A percentile compares a stretch with the other conserved stretches of the same genome.
Conservation (phyloP, 2,329 filamentous ascomycete species). For the Xylariaceae sp. region DNA sequence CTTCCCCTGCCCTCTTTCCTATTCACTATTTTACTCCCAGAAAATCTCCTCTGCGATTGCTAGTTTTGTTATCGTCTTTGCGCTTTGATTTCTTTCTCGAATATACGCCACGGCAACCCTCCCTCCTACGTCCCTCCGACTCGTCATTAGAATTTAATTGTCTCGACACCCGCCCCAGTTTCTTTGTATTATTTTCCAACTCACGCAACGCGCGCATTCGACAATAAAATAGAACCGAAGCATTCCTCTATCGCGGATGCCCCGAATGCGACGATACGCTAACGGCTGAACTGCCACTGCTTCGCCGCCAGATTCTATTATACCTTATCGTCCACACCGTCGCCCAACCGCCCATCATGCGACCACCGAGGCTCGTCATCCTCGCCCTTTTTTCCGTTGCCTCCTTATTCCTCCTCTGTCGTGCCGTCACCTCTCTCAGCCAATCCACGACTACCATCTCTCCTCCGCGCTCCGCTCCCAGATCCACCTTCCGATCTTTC, state of each 20-base stretch:
- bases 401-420: conserved; percentile 53
- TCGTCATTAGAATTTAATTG: too few relatives aligned
- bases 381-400: conserved; percentile 51
- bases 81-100: too few relatives aligned
- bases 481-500: conserved; percentile 50
- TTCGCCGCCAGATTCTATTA: conserved; percentile 16
- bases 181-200: too few relatives aligned
- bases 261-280: conserved; percentile 15
- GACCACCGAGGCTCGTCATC: conserved; percentile 51
- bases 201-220: too few relatives aligned
- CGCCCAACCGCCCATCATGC: conserved; percentile 39
- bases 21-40: too few relatives aligned
- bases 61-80: too few relatives aligned
- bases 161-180: too few relatives aligned
- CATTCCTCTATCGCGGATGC: conserved; percentile 25
- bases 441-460: conserved; percentile 26
- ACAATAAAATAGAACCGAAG: too few relatives aligned
- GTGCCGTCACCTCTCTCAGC: conserved; percentile 43
- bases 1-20: too few relatives aligned
- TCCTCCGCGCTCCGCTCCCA: conserved; percentile 28
- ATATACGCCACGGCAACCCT: too few relatives aligned
- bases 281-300: conserved; percentile 28
- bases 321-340: conserved; percentile 1
- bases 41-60: too few relatives aligned
- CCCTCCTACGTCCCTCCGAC: too few relatives aligned